Percentiles rank a stretch among this genome's conserved stretches.
Conservation (phyloP, 176 grass and related monocot species). For the Panicum miliaceum region DNA sequence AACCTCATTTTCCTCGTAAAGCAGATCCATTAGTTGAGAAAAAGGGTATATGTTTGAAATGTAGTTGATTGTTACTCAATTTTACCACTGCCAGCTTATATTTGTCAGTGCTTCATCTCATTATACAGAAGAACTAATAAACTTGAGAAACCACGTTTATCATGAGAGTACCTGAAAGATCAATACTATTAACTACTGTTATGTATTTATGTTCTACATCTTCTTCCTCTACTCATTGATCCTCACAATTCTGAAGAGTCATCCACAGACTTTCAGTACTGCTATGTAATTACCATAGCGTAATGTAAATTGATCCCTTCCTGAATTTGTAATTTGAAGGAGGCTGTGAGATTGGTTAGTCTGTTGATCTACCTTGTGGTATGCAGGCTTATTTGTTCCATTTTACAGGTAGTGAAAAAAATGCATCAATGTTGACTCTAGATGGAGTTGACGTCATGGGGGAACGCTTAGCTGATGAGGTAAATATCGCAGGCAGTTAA, state of each 20-base stretch:
- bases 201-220: not conserved
- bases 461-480: conserved; percentile 78
- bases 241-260: not conserved
- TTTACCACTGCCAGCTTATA: not conserved
- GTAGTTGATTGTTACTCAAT: not conserved
- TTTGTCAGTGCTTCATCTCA: not conserved
- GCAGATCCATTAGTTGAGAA: not conserved
- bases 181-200: not conserved
- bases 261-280: not conserved
- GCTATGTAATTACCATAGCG: not conserved
- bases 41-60: not conserved
- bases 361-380: not conserved
- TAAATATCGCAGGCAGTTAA: conserved; percentile 20
- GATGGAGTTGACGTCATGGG: conserved; percentile 87
- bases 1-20: not conserved
- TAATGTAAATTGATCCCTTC: not conserved
- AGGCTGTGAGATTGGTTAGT: not conserved
- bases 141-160: not conserved
- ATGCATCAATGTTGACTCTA: conserved; percentile 64
- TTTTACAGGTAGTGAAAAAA: conserved; percentile 82
- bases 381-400: conserved; percentile 25
- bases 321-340: conserved; percentile 17
- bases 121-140: not conserved
- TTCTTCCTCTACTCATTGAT: not conserved
- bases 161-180: not conserved